Base-by-base conservation (phyloP, 208 protist species). In the Leishmania turanica region DNA sequence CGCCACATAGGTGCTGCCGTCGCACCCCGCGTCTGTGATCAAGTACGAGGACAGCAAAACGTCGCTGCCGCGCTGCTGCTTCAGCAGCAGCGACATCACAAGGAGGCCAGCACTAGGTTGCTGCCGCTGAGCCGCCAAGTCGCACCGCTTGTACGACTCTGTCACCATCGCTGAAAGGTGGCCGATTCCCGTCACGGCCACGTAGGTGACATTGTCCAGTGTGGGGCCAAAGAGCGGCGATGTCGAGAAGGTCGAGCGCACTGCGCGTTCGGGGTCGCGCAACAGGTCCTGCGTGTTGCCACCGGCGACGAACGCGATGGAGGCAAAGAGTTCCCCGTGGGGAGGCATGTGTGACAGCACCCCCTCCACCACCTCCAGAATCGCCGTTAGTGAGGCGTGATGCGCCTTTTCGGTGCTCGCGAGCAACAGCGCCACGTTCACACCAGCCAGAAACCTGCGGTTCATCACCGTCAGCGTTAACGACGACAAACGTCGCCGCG, bases 21-120 rank as follows among this genome's bases (percentile, higher is more conserved):
- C 78, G 62, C 45, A 66, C 27, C 83, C 86, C 34, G 80, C 87
- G 65, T 93, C 84, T 5, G 84, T 90, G 40, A 96, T 83, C 17
- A 94, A 75, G 70, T 92, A 84, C 7, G 92, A 96, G 13, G 92
- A 96, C 31, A 94, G 75, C 19, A 93, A 75, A 13, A 94, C 82
- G 72, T 94, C 89, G 74, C 82, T 73, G 54, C 88, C 81, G 58
- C 81, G 85, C 37, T 81, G 65, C 66, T 94, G 92, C 75, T 90
- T 93, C 42, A 94, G 82, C 45, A 94, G 62, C 17, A 96, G 78
- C 27, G 88, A 91, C 17, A 89, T 74, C 24, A 92, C 89, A 31
- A 96, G 56, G 51, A 93, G 72, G 6, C 89, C 89, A 31, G 37
- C 31, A 37, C n/a, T 56, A 51, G n/a, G 45, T 24, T 86, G 58